Conservation (phyloP, 768 basidiomycete genomes). For the Goffeauzyma gilvescens region DNA sequence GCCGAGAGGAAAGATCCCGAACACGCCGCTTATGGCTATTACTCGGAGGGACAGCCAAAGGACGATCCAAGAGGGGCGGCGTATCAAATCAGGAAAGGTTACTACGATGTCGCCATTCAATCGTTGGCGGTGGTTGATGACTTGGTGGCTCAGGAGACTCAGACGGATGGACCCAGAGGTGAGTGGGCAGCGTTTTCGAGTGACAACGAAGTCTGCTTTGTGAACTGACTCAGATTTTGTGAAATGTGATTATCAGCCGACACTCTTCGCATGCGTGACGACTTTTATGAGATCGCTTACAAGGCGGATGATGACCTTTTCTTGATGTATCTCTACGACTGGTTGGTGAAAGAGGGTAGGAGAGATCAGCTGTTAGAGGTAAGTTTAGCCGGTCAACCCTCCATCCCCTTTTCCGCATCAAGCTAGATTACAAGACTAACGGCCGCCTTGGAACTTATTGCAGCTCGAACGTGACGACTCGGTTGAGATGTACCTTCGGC, state of each 20-base stretch:
- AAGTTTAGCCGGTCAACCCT: no score
- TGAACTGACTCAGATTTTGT: no score
- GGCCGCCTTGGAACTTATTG: slow-evolving; percentile 59
- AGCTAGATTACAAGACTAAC: slow-evolving; percentile 5
- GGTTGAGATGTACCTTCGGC: slow-evolving; percentile 9
- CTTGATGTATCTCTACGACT: slow-evolving; percentile 83
- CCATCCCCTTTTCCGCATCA: neutral
- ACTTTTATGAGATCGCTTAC: slow-evolving; percentile 74
- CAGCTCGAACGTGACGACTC: slow-evolving; percentile 53
- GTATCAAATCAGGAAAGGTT: slow-evolving; percentile 47
- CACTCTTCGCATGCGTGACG: slow-evolving; percentile 54
- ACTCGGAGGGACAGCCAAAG: slow-evolving; percentile 36
- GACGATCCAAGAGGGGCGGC: slow-evolving; percentile 42
- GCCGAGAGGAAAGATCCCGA: slow-evolving; percentile 53
- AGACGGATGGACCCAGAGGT: no score
- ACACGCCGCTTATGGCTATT: slow-evolving; percentile 6
- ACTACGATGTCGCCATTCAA: slow-evolving; percentile 68
- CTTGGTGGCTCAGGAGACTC: slow-evolving; percentile 15
- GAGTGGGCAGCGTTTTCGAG: no score
- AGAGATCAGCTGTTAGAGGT: slow-evolving; percentile 85
- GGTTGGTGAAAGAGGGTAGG: slow-evolving; percentile 60
- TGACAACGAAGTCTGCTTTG: no score
- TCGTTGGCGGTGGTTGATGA: slow-evolving; percentile 65
- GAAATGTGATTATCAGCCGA: no score
- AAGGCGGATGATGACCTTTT: slow-evolving; percentile 75